A percentile compares a stretch with the other conserved stretches of the same genome.
Conservation (phyloP, 2,329 filamentous ascomycete species). For the Acephala macrosclerotiorum region DNA sequence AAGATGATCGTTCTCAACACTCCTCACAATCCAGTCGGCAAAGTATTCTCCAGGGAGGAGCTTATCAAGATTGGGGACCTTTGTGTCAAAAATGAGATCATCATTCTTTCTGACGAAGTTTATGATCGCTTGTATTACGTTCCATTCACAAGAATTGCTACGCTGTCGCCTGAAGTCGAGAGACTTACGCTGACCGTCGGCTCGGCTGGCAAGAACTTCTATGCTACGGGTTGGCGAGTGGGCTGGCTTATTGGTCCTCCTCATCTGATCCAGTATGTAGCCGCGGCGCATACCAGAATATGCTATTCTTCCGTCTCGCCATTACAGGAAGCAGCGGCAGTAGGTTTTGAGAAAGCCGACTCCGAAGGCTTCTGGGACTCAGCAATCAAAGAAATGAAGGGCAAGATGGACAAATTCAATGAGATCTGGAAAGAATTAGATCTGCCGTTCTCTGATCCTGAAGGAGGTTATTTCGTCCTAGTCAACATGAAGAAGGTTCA, state of each 20-base stretch:
- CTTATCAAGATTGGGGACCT: constrained; percentile 85
- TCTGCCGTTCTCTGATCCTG: constrained; percentile 73
- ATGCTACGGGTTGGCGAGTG: constrained; percentile 96
- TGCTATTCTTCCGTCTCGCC: constrained; percentile 95
- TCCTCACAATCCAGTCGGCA: constrained; percentile 93
- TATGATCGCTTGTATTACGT: constrained; percentile 97
- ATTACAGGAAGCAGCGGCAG: constrained; percentile 90
- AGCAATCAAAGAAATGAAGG: constrained; percentile 85
- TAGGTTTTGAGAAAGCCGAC: constrained; percentile 93
- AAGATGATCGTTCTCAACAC: constrained; percentile 96
- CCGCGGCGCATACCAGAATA: constrained; percentile 92
- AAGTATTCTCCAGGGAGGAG: constrained; percentile 88
- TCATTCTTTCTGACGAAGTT: constrained; percentile 91
- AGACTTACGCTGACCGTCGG: constrained; percentile 91
- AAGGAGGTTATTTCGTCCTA: constrained; percentile 97
- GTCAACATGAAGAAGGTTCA: constrained; percentile 91
- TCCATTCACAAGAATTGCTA: constrained; percentile 92
- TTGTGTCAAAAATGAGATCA: constrained; percentile 90
- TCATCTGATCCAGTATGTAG: constrained; percentile 88
- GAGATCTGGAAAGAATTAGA: constrained; percentile 78
- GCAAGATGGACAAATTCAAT: constrained; percentile 88
- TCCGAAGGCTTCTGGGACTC: constrained; percentile 86
- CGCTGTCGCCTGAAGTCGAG: constrained; percentile 88
- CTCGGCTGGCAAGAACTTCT: constrained; percentile 97
- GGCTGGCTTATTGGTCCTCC: constrained; percentile 92